Conservation (phyloP, 768 basidiomycete species). For the Serpula lacrymans region DNA sequence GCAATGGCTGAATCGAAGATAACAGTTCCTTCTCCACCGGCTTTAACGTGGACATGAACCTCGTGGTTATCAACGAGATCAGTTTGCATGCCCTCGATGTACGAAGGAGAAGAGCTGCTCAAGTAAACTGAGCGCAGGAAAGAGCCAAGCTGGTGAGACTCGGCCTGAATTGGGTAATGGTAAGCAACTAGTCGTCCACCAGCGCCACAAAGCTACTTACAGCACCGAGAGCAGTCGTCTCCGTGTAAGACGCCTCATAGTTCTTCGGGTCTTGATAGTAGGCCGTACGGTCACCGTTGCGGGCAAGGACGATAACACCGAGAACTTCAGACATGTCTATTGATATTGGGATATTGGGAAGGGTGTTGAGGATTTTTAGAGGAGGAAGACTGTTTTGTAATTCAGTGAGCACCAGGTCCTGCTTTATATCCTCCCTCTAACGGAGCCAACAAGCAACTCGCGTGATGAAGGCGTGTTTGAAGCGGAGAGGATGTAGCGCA, state of each 20-base stretch:
- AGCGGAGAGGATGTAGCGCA: neutral
- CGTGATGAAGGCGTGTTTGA: constrained; percentile 24
- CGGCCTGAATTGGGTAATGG: constrained; percentile 38
- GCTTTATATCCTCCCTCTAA: too few species aligned
- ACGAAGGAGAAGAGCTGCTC: constrained; percentile 60
- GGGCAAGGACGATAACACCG: constrained; percentile 73
- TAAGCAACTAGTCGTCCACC: neutral
- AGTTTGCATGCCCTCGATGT: constrained; percentile 59
- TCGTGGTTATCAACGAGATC: constrained; percentile 73
- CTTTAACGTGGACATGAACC: constrained; percentile 76
- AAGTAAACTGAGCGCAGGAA: constrained; percentile 66
- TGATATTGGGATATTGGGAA: too few species aligned
- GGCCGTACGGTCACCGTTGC: constrained; percentile 72
- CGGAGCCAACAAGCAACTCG: too few species aligned
- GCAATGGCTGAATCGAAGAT: constrained; percentile 87
- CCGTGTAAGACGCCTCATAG: constrained; percentile 58
- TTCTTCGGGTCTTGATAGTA: constrained; percentile 71
- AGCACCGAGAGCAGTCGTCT: constrained; percentile 75
- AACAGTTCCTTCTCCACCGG: constrained; percentile 79
- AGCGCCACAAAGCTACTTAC: constrained; percentile 32
- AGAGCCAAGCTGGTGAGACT: constrained; percentile 64
- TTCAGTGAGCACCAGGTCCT: too few species aligned
- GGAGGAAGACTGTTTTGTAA: constrained; percentile 8
- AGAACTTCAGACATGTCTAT: constrained; percentile 56
- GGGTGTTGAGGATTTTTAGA: too few species aligned